Percentiles rank a stretch among this genome's conserved stretches.
Conservation (phyloP, 371 early-diverging fungal genomes). For the Mortierella polycephala region DNA sequence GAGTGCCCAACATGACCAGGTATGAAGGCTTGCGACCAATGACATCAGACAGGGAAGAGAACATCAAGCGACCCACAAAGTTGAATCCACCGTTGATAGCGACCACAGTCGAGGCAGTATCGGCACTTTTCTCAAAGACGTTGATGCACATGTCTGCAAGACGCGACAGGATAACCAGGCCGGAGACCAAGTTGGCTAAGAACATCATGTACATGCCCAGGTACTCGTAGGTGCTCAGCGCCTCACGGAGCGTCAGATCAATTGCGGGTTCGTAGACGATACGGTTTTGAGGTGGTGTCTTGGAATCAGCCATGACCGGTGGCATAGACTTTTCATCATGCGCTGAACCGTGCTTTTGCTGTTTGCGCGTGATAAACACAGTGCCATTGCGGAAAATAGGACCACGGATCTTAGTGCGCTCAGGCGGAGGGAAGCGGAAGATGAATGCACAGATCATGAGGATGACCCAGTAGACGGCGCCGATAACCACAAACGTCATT, state of each 20-base stretch:
- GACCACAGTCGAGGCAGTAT: slow-evolving; percentile 65
- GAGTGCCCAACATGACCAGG: slow-evolving; percentile 61
- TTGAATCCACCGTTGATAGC: slow-evolving; percentile 72
- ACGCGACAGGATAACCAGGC: slow-evolving; percentile 70
- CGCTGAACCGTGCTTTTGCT: slow-evolving; percentile 36
- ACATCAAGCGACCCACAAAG: slow-evolving; percentile 67
- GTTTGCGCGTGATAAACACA: slow-evolving; percentile 49
- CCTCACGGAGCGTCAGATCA: slow-evolving; percentile 49
- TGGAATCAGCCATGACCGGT: slow-evolving; percentile 48
- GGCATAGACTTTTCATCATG: slow-evolving; percentile 33
- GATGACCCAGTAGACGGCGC: slow-evolving; percentile 58
- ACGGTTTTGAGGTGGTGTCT: slow-evolving; percentile 43
- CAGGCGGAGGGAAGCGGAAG: slow-evolving; percentile 74
- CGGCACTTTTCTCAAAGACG: slow-evolving; percentile 62
- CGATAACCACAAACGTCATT: slow-evolving; percentile 67
- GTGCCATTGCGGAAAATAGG: slow-evolving; percentile 61
- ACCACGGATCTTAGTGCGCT: slow-evolving; percentile 65
- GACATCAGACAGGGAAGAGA: slow-evolving; percentile 66
- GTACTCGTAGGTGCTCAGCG: slow-evolving; percentile 50
- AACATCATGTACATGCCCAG: slow-evolving; percentile 60
- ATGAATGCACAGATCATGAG: slow-evolving; percentile 57
- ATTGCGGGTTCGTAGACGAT: slow-evolving; percentile 53
- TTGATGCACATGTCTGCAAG: slow-evolving; percentile 67
- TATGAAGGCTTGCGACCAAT: slow-evolving; percentile 70
- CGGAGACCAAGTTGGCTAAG: slow-evolving; percentile 63